Base-by-base conservation (phyloP, 306 rosid species). In the Begonia fuchsioides region DNA sequence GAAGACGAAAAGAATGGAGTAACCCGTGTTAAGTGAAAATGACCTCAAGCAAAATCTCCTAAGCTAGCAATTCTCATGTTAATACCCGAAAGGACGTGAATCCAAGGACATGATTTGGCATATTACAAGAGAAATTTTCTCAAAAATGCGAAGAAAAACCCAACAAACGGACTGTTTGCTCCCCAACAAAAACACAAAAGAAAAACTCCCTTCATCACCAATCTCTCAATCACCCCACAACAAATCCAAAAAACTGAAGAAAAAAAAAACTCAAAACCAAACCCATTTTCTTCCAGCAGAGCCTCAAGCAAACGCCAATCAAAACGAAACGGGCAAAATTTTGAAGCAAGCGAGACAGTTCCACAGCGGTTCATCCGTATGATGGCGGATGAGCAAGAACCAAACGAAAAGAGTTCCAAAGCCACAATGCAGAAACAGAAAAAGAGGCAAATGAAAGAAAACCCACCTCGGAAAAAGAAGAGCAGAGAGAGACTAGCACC, bases 381-480 rank as follows among this genome's bases (percentile, higher is more conserved):
- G 45, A 6, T 11, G 9, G 45, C 6, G 45, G 14, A n/a, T 10
- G 6, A 4, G 45, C 10, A 2, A 2, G 45, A 41, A n/a, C 12
- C n/a, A 41, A n/a, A 41, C 3, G 3, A n/a, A 41, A n/a, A 41
- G 45, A 10, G 14, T n/a, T n/a, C 45, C 14, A n/a, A 41, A 41
- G 12, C n/a, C 45, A 10, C 45, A 10, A 41, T 41, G 12, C 45
- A 41, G 14, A n/a, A n/a, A n/a, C n/a, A n/a, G n/a, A n/a, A n/a
- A n/a, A n/a, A n/a, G n/a, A 54, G 12, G 12, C 26, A 11, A 16
- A 49, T 12, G 53, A 19, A 19, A 49, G 12, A 6, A 49, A 49
- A 55, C 32, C 5, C 6, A 55, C 60, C 60, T 19, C 45, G 60
- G 32, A 55, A 11, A 38, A 52, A 3, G 10, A 55, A 44, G 47